Percentiles rank a stretch among this genome's conserved stretches.
Conservation (phyloP, 768 basidiomycete genomes). For the Tulasnella sp. region DNA sequence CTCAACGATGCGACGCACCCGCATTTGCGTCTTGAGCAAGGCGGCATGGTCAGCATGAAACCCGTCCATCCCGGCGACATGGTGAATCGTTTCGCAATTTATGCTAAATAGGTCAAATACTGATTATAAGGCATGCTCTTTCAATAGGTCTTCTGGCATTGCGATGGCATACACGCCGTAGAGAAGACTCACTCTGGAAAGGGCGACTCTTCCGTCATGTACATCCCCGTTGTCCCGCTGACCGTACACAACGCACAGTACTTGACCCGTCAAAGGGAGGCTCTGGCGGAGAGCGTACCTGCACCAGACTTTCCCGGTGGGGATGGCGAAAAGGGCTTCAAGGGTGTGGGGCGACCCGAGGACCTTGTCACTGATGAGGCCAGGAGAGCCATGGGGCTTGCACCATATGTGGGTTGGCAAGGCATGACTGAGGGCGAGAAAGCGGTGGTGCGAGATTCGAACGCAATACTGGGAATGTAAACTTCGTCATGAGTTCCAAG, state of each 20-base stretch:
- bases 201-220: slow-evolving; percentile 18
- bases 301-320: slow-evolving; percentile 17
- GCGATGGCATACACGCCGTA: slow-evolving; percentile 13
- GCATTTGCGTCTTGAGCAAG: slow-evolving; percentile 42
- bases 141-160: slow-evolving; percentile 16
- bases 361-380: background rate
- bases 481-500: too few relatives aligned
- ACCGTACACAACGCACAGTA: slow-evolving; percentile 18
- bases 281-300: slow-evolving; percentile 1
- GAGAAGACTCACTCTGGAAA: slow-evolving; percentile 1
- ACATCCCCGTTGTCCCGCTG: slow-evolving; percentile 17
- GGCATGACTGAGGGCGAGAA: background rate
- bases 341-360: background rate
- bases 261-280: background rate
- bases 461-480: background rate
- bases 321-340: slow-evolving; percentile 11
- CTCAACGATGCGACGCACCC: slow-evolving; percentile 48
- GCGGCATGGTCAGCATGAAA: slow-evolving; percentile 49
- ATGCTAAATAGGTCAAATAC: too few relatives aligned
- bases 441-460: background rate
- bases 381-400: background rate
- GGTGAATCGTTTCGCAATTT: slow-evolving; percentile 24
- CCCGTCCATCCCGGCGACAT: slow-evolving; percentile 53
- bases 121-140: background rate
- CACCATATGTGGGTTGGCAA: background rate